Conservation (phyloP, 352 stramenopile species). For the Aphanomyces astaci region DNA sequence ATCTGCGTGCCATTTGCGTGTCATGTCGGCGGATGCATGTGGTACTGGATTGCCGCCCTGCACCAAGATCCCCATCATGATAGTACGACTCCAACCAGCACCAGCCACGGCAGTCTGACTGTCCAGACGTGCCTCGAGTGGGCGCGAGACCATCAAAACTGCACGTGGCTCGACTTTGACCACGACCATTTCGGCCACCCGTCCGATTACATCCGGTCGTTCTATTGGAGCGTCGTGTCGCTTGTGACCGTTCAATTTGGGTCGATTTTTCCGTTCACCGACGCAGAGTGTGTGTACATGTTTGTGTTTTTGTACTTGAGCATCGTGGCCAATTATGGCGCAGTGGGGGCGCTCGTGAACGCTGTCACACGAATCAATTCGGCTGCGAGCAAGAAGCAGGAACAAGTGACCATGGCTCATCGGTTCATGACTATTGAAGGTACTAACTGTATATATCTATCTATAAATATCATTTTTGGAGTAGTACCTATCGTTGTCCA, state of each 20-base stretch:
- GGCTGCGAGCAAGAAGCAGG: neutral
- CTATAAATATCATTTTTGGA: too few relatives aligned
- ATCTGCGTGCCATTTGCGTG: conserved; percentile 12
- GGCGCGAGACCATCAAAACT: conserved; percentile 33
- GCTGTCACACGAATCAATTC: conserved; percentile 17
- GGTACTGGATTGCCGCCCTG: neutral
- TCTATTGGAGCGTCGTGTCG: conserved; percentile 68
- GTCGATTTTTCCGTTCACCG: conserved; percentile 67
- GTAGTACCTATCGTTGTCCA: too few relatives aligned
- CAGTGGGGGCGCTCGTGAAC: conserved; percentile 36
- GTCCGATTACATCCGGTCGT: conserved; percentile 43
- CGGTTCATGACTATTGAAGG: conserved; percentile 8
- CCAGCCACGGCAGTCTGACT: conserved; percentile 24
- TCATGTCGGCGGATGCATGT: conserved; percentile 1
- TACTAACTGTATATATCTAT: too few relatives aligned
- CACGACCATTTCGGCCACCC: conserved; percentile 48
- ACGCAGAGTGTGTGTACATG: conserved; percentile 54
- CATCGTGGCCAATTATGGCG: conserved; percentile 63
- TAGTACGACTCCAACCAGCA: neutral
- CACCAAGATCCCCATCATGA: neutral
- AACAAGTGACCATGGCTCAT: conserved; percentile 7
- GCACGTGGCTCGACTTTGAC: conserved; percentile 62
- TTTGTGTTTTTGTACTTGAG: conserved; percentile 55
- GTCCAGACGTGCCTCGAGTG: conserved; percentile 35
- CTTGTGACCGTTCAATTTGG: conserved; percentile 70